phyloP scores from a whole-genome alignment of 2,329 filamentous ascomycete genomes.

The Parascedosporium putredinis region DNA sequence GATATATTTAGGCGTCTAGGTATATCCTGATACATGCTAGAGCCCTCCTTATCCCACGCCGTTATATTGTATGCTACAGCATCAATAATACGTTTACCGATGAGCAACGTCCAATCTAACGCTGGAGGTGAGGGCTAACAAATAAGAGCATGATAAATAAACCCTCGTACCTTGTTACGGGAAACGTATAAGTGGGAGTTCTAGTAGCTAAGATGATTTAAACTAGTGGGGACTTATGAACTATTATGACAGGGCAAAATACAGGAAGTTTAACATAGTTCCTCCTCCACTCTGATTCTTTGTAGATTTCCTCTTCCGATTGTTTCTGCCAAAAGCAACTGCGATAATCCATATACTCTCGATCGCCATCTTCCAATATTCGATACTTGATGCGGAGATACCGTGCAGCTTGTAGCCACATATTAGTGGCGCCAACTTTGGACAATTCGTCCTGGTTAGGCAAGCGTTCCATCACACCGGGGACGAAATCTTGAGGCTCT shows the following conservation, averaged over 20 bases:
- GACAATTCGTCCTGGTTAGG: not conserved
- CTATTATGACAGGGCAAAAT: not conserved
- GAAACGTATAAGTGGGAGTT: too few relatives aligned
- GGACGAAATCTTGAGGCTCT: not conserved
- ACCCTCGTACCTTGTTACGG: too few relatives aligned
- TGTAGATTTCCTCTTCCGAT: not conserved
- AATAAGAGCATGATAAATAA: too few relatives aligned
- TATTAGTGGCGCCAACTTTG: not conserved
- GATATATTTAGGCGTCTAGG: too few relatives aligned
- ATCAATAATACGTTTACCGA: too few relatives aligned
- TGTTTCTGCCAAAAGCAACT: not conserved
- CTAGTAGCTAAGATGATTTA: too few relatives aligned
- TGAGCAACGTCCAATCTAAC: too few relatives aligned
- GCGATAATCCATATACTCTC: not conserved
- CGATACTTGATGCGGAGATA: not conserved
- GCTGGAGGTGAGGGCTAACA: too few relatives aligned
- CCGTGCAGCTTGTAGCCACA: not conserved
- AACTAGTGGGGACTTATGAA: not conserved
- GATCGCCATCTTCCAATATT: not conserved
- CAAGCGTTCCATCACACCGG: not conserved
- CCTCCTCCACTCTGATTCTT: not conserved
- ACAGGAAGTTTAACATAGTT: not conserved
- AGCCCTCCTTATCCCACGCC: too few relatives aligned
- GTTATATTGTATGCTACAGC: too few relatives aligned
- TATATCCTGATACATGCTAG: too few relatives aligned